These are phyloP conservation scores for Daldinia caldariorum DNA, from an alignment of 495 filamentous ascomycete species.

Conservation along the genomic window DNA sequence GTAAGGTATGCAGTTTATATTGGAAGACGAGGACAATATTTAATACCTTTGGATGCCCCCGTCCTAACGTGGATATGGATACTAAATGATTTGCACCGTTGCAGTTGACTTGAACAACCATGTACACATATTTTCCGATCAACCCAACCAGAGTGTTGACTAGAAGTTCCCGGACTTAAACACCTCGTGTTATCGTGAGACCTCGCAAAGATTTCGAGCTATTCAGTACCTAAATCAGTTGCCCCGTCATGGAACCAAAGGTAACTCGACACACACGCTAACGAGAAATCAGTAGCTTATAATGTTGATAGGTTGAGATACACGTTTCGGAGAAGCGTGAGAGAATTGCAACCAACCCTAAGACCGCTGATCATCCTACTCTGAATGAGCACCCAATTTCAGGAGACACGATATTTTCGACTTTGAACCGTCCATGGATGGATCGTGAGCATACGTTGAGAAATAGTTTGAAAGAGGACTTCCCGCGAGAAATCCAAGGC, in stretches of 20 bases:
- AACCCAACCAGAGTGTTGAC: constrained; percentile 9
- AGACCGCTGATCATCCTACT: not conserved
- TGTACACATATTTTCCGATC: not conserved
- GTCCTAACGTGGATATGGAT: not conserved
- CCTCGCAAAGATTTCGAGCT: not conserved
- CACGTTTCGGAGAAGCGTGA: constrained; percentile 1
- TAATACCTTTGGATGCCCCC: constrained; percentile 11
- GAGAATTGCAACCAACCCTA: not conserved
- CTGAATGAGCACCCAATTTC: constrained; percentile 1
- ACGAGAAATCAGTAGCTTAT: constrained; percentile 12
- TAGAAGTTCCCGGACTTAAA: not conserved
- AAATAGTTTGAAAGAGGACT: constrained; percentile 2
- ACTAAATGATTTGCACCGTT: not conserved
- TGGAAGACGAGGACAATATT: constrained; percentile 9
- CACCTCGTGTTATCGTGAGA: not conserved
- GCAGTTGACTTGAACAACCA: not conserved
- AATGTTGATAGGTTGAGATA: constrained; percentile 5
- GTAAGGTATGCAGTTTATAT: not conserved
- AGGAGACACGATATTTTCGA: not conserved
- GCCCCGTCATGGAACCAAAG: constrained; percentile 21
- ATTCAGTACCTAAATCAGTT: constrained; percentile 4
- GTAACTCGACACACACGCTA: constrained; percentile 13
- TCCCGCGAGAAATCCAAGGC: not conserved
- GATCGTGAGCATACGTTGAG: constrained; percentile 7
- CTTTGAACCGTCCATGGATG: constrained; percentile 28